Base-by-base conservation (phyloP, 2,329 filamentous ascomycete species). In the Botrytis sinoallii region DNA sequence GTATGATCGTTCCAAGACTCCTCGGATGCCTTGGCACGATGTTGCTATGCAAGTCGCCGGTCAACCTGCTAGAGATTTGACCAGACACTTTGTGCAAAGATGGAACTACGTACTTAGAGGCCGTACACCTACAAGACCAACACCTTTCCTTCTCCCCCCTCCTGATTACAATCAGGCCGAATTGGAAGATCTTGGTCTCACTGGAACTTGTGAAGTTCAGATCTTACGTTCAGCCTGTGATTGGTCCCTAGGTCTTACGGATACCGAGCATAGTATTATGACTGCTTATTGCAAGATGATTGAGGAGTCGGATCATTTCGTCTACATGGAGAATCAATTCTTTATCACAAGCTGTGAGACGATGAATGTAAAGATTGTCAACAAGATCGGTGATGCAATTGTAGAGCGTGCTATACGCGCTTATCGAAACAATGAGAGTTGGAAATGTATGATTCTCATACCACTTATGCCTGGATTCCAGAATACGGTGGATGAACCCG, bases 321-420 rank as follows among this genome's bases (percentile, higher is more conserved):
- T 98, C 70, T 98, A 99, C 83, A 97, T 98, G 77, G 96, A 99
- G 82, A 99, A 99, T 81, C 96, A 99, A 81, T 99, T 98, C 84
- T 99, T 97, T 85, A 93, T 99, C 82, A 97, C 93, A 52, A 97
- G 93, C 77, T 96, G 93, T 69, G 92, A 96, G 79, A 94, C 95
- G 8, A 90, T 97, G 78, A 93, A 92, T 70, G 93, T 92, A 20
- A 93, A 91, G 81, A 96, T 99, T 76, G 89, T 94, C 81, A 99
- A 99, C 82, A 90, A 91, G 77, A 98, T 99, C 77, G 95, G 95
- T 69, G 95, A 98, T 83, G 95, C 96, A 4, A 86, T 99, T 46
- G 95, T 98, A 14, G 93, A 97, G 79, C 93, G 96, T 67, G 96
- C 97, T 79, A 91, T 95, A 75, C 89, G 93, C 74, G 96, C 96